Percentiles rank a stretch among this genome's conserved stretches.
These are phyloP conservation scores for Aspergillus pseudonomiae DNA, from an alignment of 2,329 filamentous ascomycete species.

Conservation along the genomic window DNA sequence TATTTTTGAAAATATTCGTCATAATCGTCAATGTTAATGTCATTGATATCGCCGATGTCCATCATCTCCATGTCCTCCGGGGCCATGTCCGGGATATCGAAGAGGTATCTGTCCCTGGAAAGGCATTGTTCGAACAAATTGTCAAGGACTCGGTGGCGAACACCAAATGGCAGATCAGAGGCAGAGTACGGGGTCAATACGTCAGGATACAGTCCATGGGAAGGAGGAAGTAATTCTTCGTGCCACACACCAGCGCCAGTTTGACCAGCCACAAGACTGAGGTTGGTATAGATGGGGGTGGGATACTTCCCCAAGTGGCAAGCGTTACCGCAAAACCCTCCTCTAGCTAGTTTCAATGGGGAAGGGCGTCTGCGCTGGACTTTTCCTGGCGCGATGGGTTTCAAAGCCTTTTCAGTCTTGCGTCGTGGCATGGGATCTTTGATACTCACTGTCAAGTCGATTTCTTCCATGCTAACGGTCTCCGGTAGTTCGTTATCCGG, in stretches of 20 bases:
- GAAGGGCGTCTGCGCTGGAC: not conserved
- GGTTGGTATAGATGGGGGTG: not conserved
- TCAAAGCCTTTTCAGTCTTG: not conserved
- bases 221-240: not conserved
- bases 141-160: not conserved
- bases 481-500: conserved; percentile 2
- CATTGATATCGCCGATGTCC: not conserved
- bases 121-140: conserved; percentile 4
- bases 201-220: not conserved
- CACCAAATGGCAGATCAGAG: not conserved
- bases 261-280: not conserved
- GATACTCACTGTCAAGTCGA: conserved; percentile 10
- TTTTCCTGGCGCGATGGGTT: not conserved
- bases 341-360: not conserved
- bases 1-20: not conserved
- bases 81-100: conserved; percentile 1
- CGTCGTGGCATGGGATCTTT: not conserved
- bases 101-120: not conserved
- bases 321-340: not conserved
- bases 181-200: not conserved
- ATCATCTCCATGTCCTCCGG: not conserved
- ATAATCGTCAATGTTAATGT: not conserved
- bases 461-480: conserved; percentile 1
- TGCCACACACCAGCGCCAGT: too few relatives aligned
- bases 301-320: not conserved